Evolutionary conservation across 2,329 filamentous ascomycete species (phyloP), one percentile per base, ranked within the genome.

Genomic region (Cadophora malorum): DNA sequence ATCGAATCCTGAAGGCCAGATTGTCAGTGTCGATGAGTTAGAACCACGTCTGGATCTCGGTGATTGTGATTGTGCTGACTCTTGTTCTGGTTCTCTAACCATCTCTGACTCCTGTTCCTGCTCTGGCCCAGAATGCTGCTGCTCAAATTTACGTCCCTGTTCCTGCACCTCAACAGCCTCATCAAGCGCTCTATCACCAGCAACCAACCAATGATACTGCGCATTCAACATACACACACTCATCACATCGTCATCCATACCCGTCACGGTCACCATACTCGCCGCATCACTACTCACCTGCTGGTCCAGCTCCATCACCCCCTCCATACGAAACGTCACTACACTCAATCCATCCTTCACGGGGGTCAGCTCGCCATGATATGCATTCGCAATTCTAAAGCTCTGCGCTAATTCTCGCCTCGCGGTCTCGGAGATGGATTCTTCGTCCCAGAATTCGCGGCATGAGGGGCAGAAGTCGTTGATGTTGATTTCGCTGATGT

Each of bases 301-400:
- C 10, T 45, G n/a, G 10, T 8, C 56, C 21, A n/a, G 3, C 19
- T 4, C 56, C 35, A n/a, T 2, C 16, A 33, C 16, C 4, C 8
- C 21, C 9, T 31, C 21, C 8, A 31, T n/a, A 31, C 9, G 16
- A 19, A 38, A 41, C 3, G 35, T 21, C 16, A 64, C 19, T 1
- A 2, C 14, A 12, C 49, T 23, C 12, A 47, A 7, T 4, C 4
- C 6, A 5, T 14, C 25, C 14, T 25, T 23, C 5, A 31, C 7
- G 21, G 50, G 62, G 7, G 50, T 45, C n/a, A 64, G 9, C 31
- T 21, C n/a, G 6, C 50, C 62, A 55, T 64, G 23, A n/a, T 64
- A 64, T 23, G 38, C 35, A 52, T 59, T 49, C 7, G n/a, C 9
- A 6, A 31, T 55, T 6, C 63, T 21, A 19, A 65, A 65, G 4